Conservation (phyloP, 129 eudicot genomes). For the Smallanthus sonchifolius region DNA sequence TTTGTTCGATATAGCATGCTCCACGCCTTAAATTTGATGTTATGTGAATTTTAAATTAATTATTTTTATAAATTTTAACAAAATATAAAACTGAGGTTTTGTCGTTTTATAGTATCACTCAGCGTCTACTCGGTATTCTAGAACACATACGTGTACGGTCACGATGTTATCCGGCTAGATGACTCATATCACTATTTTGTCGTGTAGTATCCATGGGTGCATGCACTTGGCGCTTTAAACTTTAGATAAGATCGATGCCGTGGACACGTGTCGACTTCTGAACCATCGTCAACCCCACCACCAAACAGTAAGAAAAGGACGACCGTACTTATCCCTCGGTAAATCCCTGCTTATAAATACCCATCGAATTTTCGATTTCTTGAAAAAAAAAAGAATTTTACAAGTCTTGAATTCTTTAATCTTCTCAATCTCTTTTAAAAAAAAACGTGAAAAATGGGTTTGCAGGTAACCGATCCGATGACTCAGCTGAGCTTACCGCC, state of each 20-base stretch:
- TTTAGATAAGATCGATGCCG: slow-evolving; percentile 52
- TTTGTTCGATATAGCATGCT: too few species aligned
- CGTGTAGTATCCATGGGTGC: slow-evolving; percentile 24
- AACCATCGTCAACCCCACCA: slow-evolving; percentile 24
- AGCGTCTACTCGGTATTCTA: slow-evolving; percentile 2
- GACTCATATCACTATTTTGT: slow-evolving; percentile 30
- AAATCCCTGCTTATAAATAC: slow-evolving; percentile 22
- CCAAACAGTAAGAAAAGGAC: slow-evolving; percentile 50
- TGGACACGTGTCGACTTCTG: slow-evolving; percentile 40
- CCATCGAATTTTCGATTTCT: slow-evolving; percentile 12
- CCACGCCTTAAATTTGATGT: too few species aligned
- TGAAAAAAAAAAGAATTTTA: slow-evolving; percentile 17
- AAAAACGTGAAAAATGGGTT: slow-evolving; percentile 47
- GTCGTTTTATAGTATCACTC: slow-evolving; percentile 20
- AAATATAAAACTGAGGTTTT: neutral
- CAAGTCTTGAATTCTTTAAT: neutral
- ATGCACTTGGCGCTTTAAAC: slow-evolving; percentile 37
- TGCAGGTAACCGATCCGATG: slow-evolving; percentile 66
- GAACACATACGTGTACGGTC: slow-evolving; percentile 27
- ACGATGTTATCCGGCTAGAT: neutral
- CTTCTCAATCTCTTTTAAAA: neutral
- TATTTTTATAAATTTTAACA: too few species aligned
- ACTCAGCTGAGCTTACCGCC: slow-evolving; percentile 82
- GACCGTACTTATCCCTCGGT: slow-evolving; percentile 59
- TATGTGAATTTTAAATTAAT: too few species aligned